These are phyloP conservation scores for Elsinoe fawcettii DNA, from an alignment of 2,329 filamentous ascomycete species.

Conservation along the genomic window DNA sequence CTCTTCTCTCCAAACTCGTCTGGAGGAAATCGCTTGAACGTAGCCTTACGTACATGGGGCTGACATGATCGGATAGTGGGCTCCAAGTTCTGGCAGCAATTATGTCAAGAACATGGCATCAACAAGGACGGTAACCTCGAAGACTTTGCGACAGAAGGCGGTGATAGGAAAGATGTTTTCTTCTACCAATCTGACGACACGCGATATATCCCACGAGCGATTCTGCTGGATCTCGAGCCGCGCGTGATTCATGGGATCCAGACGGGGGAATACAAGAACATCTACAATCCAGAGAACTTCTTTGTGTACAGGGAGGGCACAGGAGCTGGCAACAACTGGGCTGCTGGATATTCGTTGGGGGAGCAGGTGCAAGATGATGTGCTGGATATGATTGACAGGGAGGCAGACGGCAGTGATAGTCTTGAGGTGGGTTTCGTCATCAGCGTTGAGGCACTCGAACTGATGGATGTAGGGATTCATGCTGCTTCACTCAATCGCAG, in stretches of 20 bases:
- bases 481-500: slow-evolving; percentile 96
- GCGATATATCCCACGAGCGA: slow-evolving; percentile 92
- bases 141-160: slow-evolving; percentile 94
- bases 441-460: background rate
- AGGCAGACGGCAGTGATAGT: slow-evolving; percentile 95
- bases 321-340: slow-evolving; percentile 97
- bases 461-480: slow-evolving; percentile 60
- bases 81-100: slow-evolving; percentile 97
- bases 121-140: slow-evolving; percentile 95
- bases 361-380: slow-evolving; percentile 92
- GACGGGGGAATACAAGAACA: slow-evolving; percentile 89
- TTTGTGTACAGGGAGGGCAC: slow-evolving; percentile 90
- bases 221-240: slow-evolving; percentile 90
- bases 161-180: slow-evolving; percentile 97
- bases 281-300: slow-evolving; percentile 99
- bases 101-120: slow-evolving; percentile 97
- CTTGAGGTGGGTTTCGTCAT: slow-evolving; percentile 56
- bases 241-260: slow-evolving; percentile 90
- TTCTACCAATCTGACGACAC: slow-evolving; percentile 99
- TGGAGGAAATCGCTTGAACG: background rate
- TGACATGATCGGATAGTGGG: slow-evolving; percentile 55
- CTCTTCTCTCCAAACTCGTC: background rate
- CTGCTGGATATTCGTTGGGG: slow-evolving; percentile 87
- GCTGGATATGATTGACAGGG: slow-evolving; percentile 98
- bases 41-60: background rate